Evolutionary conservation across 306 rosid species (phyloP), one percentile per base, ranked within the genome.

Genomic region (Lablab purpureus): DNA sequence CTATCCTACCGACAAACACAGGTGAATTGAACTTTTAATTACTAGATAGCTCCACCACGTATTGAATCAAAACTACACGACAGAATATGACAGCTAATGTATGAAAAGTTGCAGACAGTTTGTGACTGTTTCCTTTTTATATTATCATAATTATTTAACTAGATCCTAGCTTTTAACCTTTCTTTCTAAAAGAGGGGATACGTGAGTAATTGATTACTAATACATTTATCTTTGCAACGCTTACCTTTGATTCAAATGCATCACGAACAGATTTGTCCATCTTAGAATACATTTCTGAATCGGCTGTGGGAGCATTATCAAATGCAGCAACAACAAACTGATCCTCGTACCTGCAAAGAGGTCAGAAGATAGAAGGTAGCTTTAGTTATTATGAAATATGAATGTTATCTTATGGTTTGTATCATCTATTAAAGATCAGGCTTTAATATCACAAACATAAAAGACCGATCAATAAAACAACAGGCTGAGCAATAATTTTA

Each of bases 241-340:
- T 80, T 78, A 93, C 99, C 89, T 84, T 91, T 68, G 99, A 90
- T 86, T 96, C 99, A 64, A 74, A 87, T 58, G 82, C 87, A 46
- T 91, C 97, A 56, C 95, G 96, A 49, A 75, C 86, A 78, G 97
- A 78, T 84, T 84, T 89, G 71, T 90, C 93, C 83, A 93, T 54
- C 86, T 93, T 95, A 79, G 81, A 58, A 80, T 86, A 91, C 67
- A 80, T 64, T 85, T 95, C 99, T 58, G 97, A 88, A 82, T 95
- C 99, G 60, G 87, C 97, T 0, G 99, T 95, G 66, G 99, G 99
- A 81, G 94, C 94, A 80, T 85, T 91, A 85, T 95, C 99, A 88
- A 91, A 95, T 70, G 94, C 91, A 19, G 88, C 91, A 75, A 90
- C 77, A 74, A 95, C 96, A 69, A 89, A 93, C 82, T 80, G 97